Evolutionary conservation across 2,329 filamentous ascomycete species (phyloP).

Genomic region (Zopfia rhizophila): DNA sequence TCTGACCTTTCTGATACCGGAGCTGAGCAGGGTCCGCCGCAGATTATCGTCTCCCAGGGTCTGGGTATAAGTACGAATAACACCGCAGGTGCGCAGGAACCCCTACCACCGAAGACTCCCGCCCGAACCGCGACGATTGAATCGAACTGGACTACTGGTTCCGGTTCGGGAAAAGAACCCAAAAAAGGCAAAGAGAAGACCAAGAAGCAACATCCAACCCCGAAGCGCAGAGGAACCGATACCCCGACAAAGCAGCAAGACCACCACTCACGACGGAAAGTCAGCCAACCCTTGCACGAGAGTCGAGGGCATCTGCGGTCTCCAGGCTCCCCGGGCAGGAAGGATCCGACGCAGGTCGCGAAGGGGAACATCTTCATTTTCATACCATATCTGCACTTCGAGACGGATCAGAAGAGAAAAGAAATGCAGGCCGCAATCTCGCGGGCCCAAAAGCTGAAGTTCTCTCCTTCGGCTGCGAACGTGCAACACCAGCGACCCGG

Average conservation of each 20-base stretch:
- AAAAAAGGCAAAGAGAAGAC: conserved; percentile 45
- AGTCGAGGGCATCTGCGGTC: conserved; percentile 40
- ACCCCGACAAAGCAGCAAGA: conserved; percentile 39
- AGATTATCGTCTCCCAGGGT: conserved; percentile 38
- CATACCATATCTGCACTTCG: conserved; percentile 74
- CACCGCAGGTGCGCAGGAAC: conserved; percentile 33
- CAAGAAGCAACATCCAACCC: conserved; percentile 40
- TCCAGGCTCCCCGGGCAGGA: conserved; percentile 49
- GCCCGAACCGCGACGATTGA: conserved; percentile 42
- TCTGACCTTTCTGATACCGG: conserved; percentile 45
- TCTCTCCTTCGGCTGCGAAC: conserved; percentile 30
- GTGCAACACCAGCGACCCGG: conserved; percentile 27
- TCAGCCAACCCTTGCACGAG: conserved; percentile 34
- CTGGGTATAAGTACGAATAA: conserved; percentile 39
- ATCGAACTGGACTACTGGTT: conserved; percentile 42
- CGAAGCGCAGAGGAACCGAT: conserved; percentile 37
- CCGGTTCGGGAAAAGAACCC: conserved; percentile 34
- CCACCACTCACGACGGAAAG: conserved; percentile 32
- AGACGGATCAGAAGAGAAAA: conserved; percentile 64
- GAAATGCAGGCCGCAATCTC: conserved; percentile 68
- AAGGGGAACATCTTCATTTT: conserved; percentile 57
- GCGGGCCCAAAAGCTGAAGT: conserved; percentile 38
- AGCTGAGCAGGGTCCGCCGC: conserved; percentile 39
- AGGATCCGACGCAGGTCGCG: conserved; percentile 42
- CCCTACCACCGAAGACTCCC: conserved; percentile 33